These are phyloP conservation scores for Apiotrichum siamense DNA, from an alignment of 1,284 basidiomycete genomes.

Conservation along the genomic window DNA sequence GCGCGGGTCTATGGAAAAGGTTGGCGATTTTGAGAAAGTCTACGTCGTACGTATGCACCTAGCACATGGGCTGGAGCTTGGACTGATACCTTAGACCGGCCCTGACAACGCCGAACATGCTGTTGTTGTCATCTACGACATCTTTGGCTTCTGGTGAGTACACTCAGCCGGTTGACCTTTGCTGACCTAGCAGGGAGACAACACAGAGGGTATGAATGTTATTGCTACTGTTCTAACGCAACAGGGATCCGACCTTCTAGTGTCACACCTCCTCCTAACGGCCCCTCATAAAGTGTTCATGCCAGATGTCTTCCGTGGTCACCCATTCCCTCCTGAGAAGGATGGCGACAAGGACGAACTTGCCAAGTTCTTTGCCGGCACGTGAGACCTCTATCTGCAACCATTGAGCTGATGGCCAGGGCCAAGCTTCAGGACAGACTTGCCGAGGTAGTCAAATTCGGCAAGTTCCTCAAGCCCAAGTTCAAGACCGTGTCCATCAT, in stretches of 20 bases:
- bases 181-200: constrained; percentile 33
- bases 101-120: constrained; percentile 34
- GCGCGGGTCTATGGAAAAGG: constrained; percentile 22
- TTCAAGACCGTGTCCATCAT: constrained; percentile 31
- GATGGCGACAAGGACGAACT: constrained; percentile 38
- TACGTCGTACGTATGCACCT: constrained; percentile 24
- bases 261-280: constrained; percentile 24
- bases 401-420: constrained; percentile 10
- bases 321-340: constrained; percentile 37
- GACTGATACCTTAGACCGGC: constrained; percentile 27
- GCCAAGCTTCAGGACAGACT: constrained; percentile 37
- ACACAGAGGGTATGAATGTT: constrained; percentile 24
- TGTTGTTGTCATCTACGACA: constrained; percentile 40
- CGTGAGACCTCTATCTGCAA: constrained; percentile 12
- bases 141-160: constrained; percentile 42
- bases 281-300: constrained; percentile 32
- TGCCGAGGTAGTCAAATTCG: constrained; percentile 37
- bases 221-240: background rate
- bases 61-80: background rate
- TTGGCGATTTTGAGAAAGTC: constrained; percentile 33
- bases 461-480: constrained; percentile 21
- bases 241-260: constrained; percentile 37
- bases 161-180: background rate
- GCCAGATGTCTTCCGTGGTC: constrained; percentile 38
- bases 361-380: constrained; percentile 35